Conservation (phyloP, 805 yeast genomes). For the Candida insectorum region DNA sequence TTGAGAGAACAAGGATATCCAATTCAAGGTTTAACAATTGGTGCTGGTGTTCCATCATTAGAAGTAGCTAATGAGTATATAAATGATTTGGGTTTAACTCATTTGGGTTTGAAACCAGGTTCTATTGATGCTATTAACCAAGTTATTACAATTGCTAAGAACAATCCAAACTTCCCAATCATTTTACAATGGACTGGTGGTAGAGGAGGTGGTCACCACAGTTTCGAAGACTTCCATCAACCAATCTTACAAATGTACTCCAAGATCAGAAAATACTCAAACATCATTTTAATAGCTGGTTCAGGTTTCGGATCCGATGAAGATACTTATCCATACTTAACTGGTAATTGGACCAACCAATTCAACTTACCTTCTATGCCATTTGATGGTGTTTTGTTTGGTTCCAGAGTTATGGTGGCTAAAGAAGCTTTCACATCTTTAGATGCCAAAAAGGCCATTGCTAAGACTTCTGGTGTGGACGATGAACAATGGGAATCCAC, state of each 20-base stretch:
- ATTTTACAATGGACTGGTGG: slow-evolving; percentile 99
- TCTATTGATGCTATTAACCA: slow-evolving; percentile 88
- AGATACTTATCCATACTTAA: slow-evolving; percentile 95
- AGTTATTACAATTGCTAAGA: slow-evolving; percentile 86
- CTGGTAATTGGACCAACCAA: slow-evolving; percentile 92
- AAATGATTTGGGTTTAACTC: slow-evolving; percentile 85
- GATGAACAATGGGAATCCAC: slow-evolving; percentile 92
- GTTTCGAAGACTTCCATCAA: slow-evolving; percentile 98
- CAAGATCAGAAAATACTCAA: slow-evolving; percentile 85
- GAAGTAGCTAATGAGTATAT: slow-evolving; percentile 98
- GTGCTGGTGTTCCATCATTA: slow-evolving; percentile 99
- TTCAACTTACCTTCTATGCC: slow-evolving; percentile 98
- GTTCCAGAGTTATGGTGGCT: slow-evolving; percentile 96
- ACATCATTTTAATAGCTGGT: slow-evolving; percentile 91
- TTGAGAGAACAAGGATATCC: slow-evolving; percentile 93
- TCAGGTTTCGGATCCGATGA: slow-evolving; percentile 97
- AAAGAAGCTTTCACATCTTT: slow-evolving; percentile 93
- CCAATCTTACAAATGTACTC: slow-evolving; percentile 95
- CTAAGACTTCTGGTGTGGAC: slow-evolving; percentile 83
- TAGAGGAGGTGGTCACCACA: slow-evolving; percentile 99
- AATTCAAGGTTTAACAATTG: slow-evolving; percentile 91
- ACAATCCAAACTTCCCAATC: slow-evolving; percentile 95
- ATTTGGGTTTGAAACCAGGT: slow-evolving; percentile 97
- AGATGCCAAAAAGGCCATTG: slow-evolving; percentile 91
- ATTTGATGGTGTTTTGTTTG: slow-evolving; percentile 93